These are phyloP conservation scores for Caulochytrium protostelioides DNA, from an alignment of 371 early-diverging fungal species.

Conservation along the genomic window DNA sequence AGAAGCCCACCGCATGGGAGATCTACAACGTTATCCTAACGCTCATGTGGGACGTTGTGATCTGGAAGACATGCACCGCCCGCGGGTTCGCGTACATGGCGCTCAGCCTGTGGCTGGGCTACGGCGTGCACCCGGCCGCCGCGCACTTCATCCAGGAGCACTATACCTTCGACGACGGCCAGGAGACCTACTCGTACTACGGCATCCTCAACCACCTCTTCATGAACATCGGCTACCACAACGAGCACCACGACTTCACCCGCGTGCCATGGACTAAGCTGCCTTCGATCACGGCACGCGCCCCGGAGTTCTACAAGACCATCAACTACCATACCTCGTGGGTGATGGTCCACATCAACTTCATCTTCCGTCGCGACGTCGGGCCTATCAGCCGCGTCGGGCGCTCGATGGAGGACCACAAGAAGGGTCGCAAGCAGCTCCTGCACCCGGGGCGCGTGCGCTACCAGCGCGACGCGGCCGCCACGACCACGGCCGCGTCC, in stretches of 20 bases:
- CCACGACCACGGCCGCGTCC: too few relatives aligned
- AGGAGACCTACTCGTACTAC: conserved; percentile 95
- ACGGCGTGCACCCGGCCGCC: conserved; percentile 81
- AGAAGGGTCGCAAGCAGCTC: conserved; percentile 15
- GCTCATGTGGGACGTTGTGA: conserved; percentile 29
- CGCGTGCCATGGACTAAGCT: conserved; percentile 76
- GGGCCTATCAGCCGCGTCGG: conserved; percentile 69
- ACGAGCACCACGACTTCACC: conserved; percentile 93
- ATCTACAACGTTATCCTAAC: conserved; percentile 46
- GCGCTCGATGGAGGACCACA: conserved; percentile 46
- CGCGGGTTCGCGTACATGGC: conserved; percentile 46
- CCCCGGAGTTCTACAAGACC: conserved; percentile 75
- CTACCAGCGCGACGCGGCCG: too few relatives aligned
- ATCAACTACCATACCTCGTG: conserved; percentile 73
- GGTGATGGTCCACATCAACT: conserved; percentile 58
- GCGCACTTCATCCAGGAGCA: conserved; percentile 96
- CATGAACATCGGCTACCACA: conserved; percentile 53
- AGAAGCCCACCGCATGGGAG: conserved; percentile 53
- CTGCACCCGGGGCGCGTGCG: conserved; percentile 1
- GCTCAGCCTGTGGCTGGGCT: conserved; percentile 65
- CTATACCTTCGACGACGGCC: conserved; percentile 81
- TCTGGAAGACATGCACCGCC: conserved; percentile 38
- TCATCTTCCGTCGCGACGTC: conserved; percentile 42
- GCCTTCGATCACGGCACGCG: conserved; percentile 53
- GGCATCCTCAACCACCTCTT: conserved; percentile 52